A percentile compares a stretch with the other conserved stretches of the same genome.
Conservation (phyloP, 2,329 filamentous ascomycete genomes). For the Endothia cerciana region DNA sequence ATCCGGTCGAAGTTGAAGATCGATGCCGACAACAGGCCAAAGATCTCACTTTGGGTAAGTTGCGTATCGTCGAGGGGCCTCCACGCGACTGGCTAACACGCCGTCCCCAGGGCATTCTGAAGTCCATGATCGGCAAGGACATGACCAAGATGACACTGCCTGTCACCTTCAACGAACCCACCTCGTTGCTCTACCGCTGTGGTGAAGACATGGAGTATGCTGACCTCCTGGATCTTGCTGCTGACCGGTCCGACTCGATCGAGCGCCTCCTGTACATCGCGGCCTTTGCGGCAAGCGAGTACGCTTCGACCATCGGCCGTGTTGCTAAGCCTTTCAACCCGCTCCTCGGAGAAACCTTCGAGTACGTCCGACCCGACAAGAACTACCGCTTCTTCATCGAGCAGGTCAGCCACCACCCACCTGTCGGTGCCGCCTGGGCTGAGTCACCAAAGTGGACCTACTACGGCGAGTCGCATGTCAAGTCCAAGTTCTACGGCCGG, state of each 20-base stretch:
- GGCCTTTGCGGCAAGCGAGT: constrained; percentile 94
- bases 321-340: constrained; percentile 99
- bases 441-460: constrained; percentile 96
- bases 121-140: constrained; percentile 99
- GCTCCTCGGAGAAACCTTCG: constrained; percentile 92
- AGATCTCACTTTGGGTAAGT: constrained; percentile 93
- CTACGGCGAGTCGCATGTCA: constrained; percentile 93
- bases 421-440: constrained; percentile 89
- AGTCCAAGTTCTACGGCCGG: constrained; percentile 96
- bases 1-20: constrained; percentile 79
- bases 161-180: constrained; percentile 98
- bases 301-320: constrained; percentile 93
- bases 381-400: constrained; percentile 98
- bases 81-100: constrained; percentile 33
- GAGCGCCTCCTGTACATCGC: constrained; percentile 94
- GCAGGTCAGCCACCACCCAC: constrained; percentile 97
- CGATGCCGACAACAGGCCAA: constrained; percentile 90
- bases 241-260: constrained; percentile 81
- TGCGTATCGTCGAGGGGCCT: constrained; percentile 9
- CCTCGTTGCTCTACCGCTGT: constrained; percentile 90
- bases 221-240: constrained; percentile 86
- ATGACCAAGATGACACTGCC: constrained; percentile 99
- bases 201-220: constrained; percentile 98
- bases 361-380: constrained; percentile 94
- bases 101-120: constrained; percentile 76